Evolutionary conservation across 495 filamentous ascomycete genomes (phyloP), one percentile per base, ranked within the genome.

Genomic region (Penicillium egyptiacum): DNA sequence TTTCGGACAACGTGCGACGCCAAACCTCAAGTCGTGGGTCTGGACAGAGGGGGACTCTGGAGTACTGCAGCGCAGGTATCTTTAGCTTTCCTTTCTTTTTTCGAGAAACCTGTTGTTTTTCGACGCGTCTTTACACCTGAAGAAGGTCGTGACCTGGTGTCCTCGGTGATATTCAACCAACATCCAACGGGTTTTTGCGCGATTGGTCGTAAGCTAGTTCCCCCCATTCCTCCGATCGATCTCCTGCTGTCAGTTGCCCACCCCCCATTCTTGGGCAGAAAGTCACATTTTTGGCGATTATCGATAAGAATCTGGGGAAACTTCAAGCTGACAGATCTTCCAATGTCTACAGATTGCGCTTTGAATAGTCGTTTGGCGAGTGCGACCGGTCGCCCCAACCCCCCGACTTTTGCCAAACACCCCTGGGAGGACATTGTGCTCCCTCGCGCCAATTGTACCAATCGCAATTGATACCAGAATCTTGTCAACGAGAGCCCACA

Each of bases 161-260:
- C 39, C 25, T 25, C 17, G 50, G 50, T 43, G 49, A 55, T 33
- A 39, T 52, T 45, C 37, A 33, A 50, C 50, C 39, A 16, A 28
- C 43, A 35, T 57, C 41, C 45, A 50, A 50, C 53, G 17, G 50
- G 45, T 56, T 54, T 53, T 43, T 33, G 45, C 63, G 65, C 62
- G 54, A 64, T 45, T 55, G 42, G 55, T 64, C 48, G 49, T 41
- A 53, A 60, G 55, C 28, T 58, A 60, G 40, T 31, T 53, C 31
- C 56, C 59, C 53, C 55, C 67, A 70, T 66, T 70, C 68, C 88
- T 68, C 88, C 85, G 83, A 77, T 70, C 77, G 83, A 77, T 70
- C 77, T 50, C 20, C 39, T 83, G 86, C 68, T 84, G 83, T 62
- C 60, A 56, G 50, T 49, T 50, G 19, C 28, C 9, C 30, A 12